Base-by-base conservation (phyloP, 2,329 filamentous ascomycete genomes). In the Aspergillus sp. region DNA sequence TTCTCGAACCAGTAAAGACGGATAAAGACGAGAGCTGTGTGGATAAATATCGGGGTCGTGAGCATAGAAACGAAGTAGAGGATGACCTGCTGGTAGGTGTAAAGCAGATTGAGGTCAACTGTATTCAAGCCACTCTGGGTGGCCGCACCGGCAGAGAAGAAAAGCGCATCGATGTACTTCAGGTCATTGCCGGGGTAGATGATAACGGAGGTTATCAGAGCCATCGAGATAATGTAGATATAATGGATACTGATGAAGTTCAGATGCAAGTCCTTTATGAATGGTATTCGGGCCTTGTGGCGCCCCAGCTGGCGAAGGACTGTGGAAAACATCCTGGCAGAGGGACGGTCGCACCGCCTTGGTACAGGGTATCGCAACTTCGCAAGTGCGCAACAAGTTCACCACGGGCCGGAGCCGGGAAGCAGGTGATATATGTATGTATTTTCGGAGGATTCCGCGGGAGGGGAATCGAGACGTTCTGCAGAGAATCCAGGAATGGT, bases 1-100 rank as follows among this genome's bases (percentile, higher is more conserved):
- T 96, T 96, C 75, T 99, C 93, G 71, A 99, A 99, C 93, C 93
- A 99, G 76, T 96, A 97, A 2, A 99, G 80, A 24, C 95, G 89
- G 13, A 98, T 82, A 66, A 96, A 93, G 7, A 99, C 95, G 44
- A 99, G 91, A 44, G 85, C 89, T 2, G 89, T 85, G 69, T 96
- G 87, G 66, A 96, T 88, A 47, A 89, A 87, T 60, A 96, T 95
- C 0, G 92, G 92, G 50, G 91, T 96, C 24, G 88, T 86, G 12
- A 91, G 66, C 80, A 91, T 87, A 4, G 88, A 80, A 41, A 90
- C 80, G 6, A 92, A 67, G 66, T 89, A 92, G 24, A 96, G 77
- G 50, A 89, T 81, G 42, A 90, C 73, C 75, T 95, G 89, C 70
- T 91, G 89, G 61, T 89, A 90, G 4, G 86, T 88, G 61, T 84